phyloP scores from a whole-genome alignment of 768 basidiomycete species.

The Pisolithus marmoratus region DNA sequence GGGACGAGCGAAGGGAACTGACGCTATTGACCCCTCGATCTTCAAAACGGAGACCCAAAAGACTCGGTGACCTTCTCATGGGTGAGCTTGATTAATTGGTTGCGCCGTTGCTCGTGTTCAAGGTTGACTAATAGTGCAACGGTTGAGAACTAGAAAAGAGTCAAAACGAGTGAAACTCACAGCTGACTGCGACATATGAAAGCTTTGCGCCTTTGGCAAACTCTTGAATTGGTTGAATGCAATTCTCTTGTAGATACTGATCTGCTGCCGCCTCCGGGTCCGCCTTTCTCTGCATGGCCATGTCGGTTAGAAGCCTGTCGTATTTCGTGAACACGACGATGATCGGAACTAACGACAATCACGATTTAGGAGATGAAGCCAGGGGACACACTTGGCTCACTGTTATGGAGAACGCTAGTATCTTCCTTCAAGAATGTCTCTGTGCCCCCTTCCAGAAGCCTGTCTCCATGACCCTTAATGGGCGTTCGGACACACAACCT shows the following conservation, averaged over 20 bases:
- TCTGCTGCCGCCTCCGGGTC: background rate
- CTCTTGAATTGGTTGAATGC: background rate
- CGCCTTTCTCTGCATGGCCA: constrained; percentile 1
- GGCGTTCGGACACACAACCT: constrained; percentile 4
- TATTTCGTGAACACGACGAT: constrained; percentile 1
- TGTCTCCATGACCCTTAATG: background rate
- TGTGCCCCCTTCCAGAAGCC: background rate
- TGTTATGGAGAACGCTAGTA: background rate
- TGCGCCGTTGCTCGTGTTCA: background rate
- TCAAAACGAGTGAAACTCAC: background rate
- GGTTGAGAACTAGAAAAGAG: background rate
- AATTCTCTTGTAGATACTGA: background rate
- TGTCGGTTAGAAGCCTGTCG: background rate
- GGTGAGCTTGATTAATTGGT: background rate
- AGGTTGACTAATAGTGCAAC: background rate
- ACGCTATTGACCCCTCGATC: constrained; percentile 3
- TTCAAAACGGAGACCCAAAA: background rate
- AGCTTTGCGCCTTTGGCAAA: background rate
- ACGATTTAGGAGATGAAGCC: background rate
- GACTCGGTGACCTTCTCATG: background rate
- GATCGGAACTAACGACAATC: background rate
- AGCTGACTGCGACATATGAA: background rate
- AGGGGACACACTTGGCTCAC: background rate
- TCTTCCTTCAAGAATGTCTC: background rate
- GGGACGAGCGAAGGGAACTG: background rate